Conservation (phyloP, 2,329 filamentous ascomycete genomes). For the Parafenestella ontariensis region DNA sequence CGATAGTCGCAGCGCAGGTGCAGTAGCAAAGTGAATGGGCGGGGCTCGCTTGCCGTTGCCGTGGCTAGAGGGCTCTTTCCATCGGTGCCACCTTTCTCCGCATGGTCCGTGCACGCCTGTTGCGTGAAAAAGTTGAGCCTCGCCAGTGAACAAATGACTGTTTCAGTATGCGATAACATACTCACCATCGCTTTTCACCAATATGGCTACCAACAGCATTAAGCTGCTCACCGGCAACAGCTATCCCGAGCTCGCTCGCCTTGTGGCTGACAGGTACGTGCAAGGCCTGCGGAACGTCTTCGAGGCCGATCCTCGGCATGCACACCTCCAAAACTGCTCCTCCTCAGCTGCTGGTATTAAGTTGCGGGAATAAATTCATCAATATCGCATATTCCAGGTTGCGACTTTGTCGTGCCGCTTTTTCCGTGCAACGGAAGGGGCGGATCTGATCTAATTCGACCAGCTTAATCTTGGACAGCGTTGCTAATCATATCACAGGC, state of each 20-base stretch:
- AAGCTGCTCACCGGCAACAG: conserved; percentile 79
- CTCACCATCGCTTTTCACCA: conserved; percentile 19
- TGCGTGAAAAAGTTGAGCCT: conserved; percentile 30
- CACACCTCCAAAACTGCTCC: conserved; percentile 2
- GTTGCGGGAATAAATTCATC: not conserved
- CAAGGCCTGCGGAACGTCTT: conserved; percentile 7
- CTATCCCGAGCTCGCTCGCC: conserved; percentile 73
- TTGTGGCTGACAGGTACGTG: conserved; percentile 70
- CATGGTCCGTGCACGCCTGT: conserved; percentile 24
- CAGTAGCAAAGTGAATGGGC: not conserved
- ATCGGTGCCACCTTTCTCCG: conserved; percentile 29
- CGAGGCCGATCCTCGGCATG: conserved; percentile 16
- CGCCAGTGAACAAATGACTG: conserved; percentile 15
- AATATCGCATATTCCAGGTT: not conserved
- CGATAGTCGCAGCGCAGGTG: not conserved
- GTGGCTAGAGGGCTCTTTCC: conserved; percentile 1
- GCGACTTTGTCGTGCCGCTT: not conserved
- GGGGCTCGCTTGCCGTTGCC: conserved; percentile 4
- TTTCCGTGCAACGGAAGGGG: not conserved
- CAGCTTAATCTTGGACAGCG: not conserved
- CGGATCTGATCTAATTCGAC: not conserved
- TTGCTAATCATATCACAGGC: conserved; percentile 55
- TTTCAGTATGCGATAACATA: conserved; percentile 27
- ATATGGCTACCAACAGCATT: conserved; percentile 76
- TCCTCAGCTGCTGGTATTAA: not conserved